A percentile compares a stretch with the other conserved stretches of the same genome.
These are phyloP conservation scores for Tripterygium wilfordii DNA, from an alignment of 177 flowering plant species.

Conservation along the genomic window DNA sequence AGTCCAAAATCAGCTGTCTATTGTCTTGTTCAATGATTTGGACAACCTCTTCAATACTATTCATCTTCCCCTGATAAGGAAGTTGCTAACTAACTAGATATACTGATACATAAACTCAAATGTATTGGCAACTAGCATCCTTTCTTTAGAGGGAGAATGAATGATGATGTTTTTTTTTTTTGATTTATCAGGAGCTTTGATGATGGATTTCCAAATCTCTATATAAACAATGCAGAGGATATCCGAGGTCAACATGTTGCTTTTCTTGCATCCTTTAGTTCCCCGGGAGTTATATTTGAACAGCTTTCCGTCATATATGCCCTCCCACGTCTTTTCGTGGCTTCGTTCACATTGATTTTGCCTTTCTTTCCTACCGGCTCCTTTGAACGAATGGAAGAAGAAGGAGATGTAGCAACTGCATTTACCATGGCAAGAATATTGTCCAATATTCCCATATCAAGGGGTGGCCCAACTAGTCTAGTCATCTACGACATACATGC, in stretches of 20 bases:
- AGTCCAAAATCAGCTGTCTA: no score
- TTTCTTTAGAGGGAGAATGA: neutral
- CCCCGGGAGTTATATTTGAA: conserved; percentile 85
- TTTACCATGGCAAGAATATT: conserved; percentile 93
- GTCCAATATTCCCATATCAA: conserved; percentile 86
- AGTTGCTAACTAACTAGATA: no score
- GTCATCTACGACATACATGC: conserved; percentile 96
- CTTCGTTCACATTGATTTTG: conserved; percentile 84
- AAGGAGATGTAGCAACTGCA: conserved; percentile 98
- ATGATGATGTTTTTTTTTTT: conserved; percentile 3
- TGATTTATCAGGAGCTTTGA: conserved; percentile 70
- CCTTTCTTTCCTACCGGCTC: conserved; percentile 98
- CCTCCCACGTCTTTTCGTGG: conserved; percentile 80
- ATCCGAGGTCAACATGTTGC: conserved; percentile 93
- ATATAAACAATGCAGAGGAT: conserved; percentile 83
- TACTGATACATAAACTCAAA: no score
- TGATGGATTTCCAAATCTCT: conserved; percentile 96
- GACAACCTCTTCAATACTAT: no score
- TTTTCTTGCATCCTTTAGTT: conserved; percentile 92
- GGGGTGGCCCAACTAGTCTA: conserved; percentile 95
- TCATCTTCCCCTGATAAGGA: no score
- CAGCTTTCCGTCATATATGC: conserved; percentile 92
- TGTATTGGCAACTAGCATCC: no score
- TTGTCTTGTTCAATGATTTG: no score
- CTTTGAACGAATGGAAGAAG: conserved; percentile 96